phyloP scores from a whole-genome alignment of 108 stramenopile genomes.

The Cyclostephanos tholiformis region DNA sequence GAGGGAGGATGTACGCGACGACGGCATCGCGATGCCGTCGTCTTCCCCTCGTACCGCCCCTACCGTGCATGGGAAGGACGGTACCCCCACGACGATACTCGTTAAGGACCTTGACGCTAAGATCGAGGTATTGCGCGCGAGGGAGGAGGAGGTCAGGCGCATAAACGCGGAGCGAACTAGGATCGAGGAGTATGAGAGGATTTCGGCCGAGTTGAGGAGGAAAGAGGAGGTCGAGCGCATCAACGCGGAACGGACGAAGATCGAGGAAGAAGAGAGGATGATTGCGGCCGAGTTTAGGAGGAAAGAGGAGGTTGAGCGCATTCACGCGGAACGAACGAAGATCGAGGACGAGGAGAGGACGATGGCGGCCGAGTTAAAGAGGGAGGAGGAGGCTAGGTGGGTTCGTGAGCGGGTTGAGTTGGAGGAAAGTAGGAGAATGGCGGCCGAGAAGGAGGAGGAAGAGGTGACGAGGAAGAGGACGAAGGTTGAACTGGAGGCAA shows the following conservation, averaged over 20 bases:
- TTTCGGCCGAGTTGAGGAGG: not conserved
- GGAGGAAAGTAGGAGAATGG: too few relatives aligned
- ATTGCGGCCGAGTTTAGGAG: too few relatives aligned
- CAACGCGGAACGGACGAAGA: not conserved
- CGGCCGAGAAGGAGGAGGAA: not conserved
- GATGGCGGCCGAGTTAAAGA: too few relatives aligned
- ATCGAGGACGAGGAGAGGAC: not conserved
- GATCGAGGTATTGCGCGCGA: slow-evolving; percentile 21
- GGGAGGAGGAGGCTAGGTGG: too few relatives aligned
- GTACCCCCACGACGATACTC: slow-evolving; percentile 8
- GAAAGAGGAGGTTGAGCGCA: too few relatives aligned
- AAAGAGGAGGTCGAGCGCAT: not conserved
- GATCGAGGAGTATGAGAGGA: slow-evolving; percentile 13
- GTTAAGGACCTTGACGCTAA: slow-evolving; percentile 34
- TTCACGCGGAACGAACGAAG: too few relatives aligned
- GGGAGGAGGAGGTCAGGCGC: slow-evolving; percentile 10
- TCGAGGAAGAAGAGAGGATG: too few relatives aligned
- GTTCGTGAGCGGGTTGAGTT: too few relatives aligned
- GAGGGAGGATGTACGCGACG: not conserved
- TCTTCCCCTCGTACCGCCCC: not conserved
- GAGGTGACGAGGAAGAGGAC: slow-evolving; percentile 7
- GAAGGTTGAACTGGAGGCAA: slow-evolving; percentile 7
- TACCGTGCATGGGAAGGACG: not conserved
- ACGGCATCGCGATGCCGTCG: not conserved
- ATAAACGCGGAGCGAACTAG: slow-evolving; percentile 12